These are phyloP conservation scores for Epithele typhae DNA, from an alignment of 768 basidiomycete species.

Conservation along the genomic window DNA sequence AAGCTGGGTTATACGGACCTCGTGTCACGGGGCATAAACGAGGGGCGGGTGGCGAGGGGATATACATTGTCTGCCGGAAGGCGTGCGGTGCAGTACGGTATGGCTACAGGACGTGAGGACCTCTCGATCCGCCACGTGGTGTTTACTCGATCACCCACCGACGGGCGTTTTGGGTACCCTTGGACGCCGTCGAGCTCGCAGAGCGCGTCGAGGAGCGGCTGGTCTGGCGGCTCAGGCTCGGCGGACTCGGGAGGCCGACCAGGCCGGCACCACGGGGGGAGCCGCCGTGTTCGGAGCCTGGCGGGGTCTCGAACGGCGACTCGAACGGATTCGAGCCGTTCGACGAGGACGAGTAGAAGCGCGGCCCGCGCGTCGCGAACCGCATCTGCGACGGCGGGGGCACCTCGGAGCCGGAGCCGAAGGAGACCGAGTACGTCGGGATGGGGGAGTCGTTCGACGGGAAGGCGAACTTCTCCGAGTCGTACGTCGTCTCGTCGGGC, in stretches of 20 bases:
- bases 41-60: too few relatives aligned
- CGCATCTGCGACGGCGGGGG: conserved; percentile 34
- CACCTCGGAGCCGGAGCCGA: conserved; percentile 30
- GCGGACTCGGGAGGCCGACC: not conserved
- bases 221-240: conserved; percentile 28
- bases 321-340: conserved; percentile 33
- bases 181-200: conserved; percentile 27
- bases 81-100: too few relatives aligned
- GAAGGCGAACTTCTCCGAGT: conserved; percentile 54
- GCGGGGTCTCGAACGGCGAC: conserved; percentile 10
- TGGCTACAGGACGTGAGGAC: too few relatives aligned
- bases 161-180: conserved; percentile 18
- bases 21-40: too few relatives aligned
- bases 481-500: conserved; percentile 30
- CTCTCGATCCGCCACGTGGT: not conserved
- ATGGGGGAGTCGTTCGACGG: conserved; percentile 48
- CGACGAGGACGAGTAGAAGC: conserved; percentile 35
- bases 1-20: too few relatives aligned
- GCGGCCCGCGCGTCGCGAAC: conserved; percentile 39
- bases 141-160: conserved; percentile 58
- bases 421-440: conserved; percentile 46
- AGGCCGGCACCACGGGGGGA: not conserved
- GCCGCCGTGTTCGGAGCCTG: not conserved
- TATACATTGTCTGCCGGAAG: too few relatives aligned
- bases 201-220: conserved; percentile 30